Conservation (phyloP, 805 yeast genomes). For the Candida vaughaniae region DNA sequence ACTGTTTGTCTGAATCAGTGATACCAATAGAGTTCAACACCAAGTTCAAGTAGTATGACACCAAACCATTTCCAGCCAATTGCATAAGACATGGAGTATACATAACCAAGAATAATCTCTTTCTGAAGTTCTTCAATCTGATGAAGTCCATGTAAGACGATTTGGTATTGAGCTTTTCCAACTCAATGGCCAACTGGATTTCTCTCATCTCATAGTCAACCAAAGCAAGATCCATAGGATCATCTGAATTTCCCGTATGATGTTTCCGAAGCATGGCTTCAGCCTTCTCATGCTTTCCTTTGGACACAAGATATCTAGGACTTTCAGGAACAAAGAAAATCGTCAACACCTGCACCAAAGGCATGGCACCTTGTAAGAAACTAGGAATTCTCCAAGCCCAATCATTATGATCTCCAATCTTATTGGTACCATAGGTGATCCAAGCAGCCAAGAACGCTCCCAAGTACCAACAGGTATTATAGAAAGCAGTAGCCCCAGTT, state of each 20-base stretch:
- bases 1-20: constrained; percentile 43
- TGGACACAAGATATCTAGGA: constrained; percentile 45
- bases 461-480: constrained; percentile 51
- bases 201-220: constrained; percentile 16
- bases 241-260: constrained; percentile 36
- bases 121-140: constrained; percentile 7
- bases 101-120: constrained; percentile 11
- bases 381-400: constrained; percentile 59
- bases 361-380: constrained; percentile 48
- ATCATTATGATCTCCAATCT: constrained; percentile 20
- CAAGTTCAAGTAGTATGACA: constrained; percentile 49
- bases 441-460: constrained; percentile 57
- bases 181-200: constrained; percentile 14
- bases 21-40: constrained; percentile 56
- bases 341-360: constrained; percentile 37
- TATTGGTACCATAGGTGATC: constrained; percentile 46
- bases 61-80: constrained; percentile 50
- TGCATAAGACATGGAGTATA: constrained; percentile 12
- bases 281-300: constrained; percentile 45
- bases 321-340: constrained; percentile 48
- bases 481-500: constrained; percentile 41
- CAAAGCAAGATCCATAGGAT: constrained; percentile 14
- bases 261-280: constrained; percentile 35
- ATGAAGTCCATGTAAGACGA: constrained; percentile 11
- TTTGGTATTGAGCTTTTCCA: constrained; percentile 13